These are phyloP conservation scores for Cyclotella atomus DNA, from an alignment of 108 stramenopile species.

Conservation along the genomic window DNA sequence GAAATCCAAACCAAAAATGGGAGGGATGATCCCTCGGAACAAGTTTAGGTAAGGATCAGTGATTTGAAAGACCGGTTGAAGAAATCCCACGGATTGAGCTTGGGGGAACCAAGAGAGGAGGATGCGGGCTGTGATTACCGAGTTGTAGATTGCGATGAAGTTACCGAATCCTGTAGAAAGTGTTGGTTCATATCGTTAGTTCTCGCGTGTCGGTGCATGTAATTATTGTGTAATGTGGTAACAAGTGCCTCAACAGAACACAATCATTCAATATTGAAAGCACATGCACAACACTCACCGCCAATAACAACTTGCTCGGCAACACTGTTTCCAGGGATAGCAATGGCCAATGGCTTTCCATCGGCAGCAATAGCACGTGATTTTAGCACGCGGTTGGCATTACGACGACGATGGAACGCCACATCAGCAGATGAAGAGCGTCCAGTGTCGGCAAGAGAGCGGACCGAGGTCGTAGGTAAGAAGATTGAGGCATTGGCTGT, in stretches of 20 bases:
- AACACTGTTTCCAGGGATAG: conserved; percentile 85
- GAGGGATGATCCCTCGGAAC: conserved; percentile 86
- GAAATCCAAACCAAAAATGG: conserved; percentile 85
- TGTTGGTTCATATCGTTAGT: no score
- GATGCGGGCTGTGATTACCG: conserved; percentile 90
- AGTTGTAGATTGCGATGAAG: conserved; percentile 88
- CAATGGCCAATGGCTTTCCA: conserved; percentile 67
- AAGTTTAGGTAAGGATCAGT: conserved; percentile 94
- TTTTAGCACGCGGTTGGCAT: conserved; percentile 13
- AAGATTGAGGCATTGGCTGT: conserved; percentile 32
- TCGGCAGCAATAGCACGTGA: background rate
- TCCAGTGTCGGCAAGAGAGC: conserved; percentile 19
- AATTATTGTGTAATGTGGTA: background rate
- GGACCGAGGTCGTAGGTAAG: conserved; percentile 15
- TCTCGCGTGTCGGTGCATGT: no score
- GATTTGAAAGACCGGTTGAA: conserved; percentile 87
- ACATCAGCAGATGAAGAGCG: conserved; percentile 13
- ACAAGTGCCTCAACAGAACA: background rate
- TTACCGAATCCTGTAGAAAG: conserved; percentile 55
- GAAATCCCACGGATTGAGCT: conserved; percentile 52
- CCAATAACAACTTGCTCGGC: conserved; percentile 87
- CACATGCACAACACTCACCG: conserved; percentile 26
- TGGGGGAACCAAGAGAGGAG: conserved; percentile 91
- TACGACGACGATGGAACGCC: conserved; percentile 41
- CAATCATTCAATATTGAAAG: background rate